These are phyloP conservation scores for Fusarium vanettenii DNA, from an alignment of 2,329 filamentous ascomycete genomes.

Conservation along the genomic window DNA sequence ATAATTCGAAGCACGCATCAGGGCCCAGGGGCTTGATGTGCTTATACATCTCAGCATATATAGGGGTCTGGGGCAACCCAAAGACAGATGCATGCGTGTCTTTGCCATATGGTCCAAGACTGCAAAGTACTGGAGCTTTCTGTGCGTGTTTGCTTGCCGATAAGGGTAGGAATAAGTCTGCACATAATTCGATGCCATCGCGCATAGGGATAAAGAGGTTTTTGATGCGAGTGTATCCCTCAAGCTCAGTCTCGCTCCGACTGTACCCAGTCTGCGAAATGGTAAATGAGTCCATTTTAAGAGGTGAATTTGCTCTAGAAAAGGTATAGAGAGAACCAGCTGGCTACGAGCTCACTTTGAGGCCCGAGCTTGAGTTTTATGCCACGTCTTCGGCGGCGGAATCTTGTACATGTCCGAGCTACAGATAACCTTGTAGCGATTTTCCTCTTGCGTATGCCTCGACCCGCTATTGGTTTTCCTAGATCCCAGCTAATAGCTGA, in stretches of 20 bases:
- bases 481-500: background rate
- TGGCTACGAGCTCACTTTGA: background rate
- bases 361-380: background rate
- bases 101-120: background rate
- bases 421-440: fast-evolving
- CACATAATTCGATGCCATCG: background rate
- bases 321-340: background rate
- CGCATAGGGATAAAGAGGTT: background rate
- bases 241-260: background rate
- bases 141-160: background rate
- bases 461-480: background rate
- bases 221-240: background rate
- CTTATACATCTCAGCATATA: background rate
- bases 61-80: background rate
- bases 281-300: background rate
- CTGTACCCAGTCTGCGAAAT: background rate
- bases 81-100: background rate
- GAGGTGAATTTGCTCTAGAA: background rate
- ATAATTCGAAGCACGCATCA: background rate
- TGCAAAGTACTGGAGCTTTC: background rate
- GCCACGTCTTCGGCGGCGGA: background rate
- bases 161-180: background rate
- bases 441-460: background rate
- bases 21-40: background rate
- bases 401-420: background rate